Evolutionary conservation across 805 yeast genomes (phyloP), one percentile per base, ranked within the genome.

Genomic region (Myxozyma kluyveri): DNA sequence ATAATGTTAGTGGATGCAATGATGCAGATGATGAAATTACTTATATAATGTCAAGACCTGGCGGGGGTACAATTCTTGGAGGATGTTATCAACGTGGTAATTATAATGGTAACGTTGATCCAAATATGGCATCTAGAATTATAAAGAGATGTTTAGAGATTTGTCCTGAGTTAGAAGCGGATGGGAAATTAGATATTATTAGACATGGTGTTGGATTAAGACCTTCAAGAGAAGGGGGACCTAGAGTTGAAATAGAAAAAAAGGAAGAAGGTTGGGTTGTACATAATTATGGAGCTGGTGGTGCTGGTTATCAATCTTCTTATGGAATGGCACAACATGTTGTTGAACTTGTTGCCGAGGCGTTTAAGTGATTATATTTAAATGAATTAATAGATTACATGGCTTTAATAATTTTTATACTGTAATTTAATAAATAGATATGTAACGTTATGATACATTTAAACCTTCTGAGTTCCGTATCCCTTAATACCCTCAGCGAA

Each of bases 401-500:
- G 17, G 18, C 29, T 10, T 21, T 4, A 24, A n/a, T 19, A 3
- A 5, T 4, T 24, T 26, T n/a, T n/a, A n/a, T n/a, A n/a, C n/a
- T n/a, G n/a, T n/a, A n/a, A n/a, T n/a, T n/a, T n/a, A 14, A 31
- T 10, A 31, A 31, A 14, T 12, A 31, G 10, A 14, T 14, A 31
- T 14, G 10, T n/a, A 6, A 17, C 17, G 12, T 17, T 17, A 14
- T 21, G 22, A 29, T 9, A 24, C 21, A 23, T 14, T 21, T 22
- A 44, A 38, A 44, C 76, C 41, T 67, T 79, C 61, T 79, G 83
- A 50, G 87, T 83, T 54, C 98, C 98, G 67, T 93, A 93, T 49
- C 99, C 99, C 60, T 77, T 79, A 64, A 93, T 86, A 66, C 83
- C 83, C 67, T 81, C 78, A 17, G 98, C 99, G 72, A 90, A 89